Conservation (phyloP, 495 filamentous ascomycete species). For the Xylaria castorea region DNA sequence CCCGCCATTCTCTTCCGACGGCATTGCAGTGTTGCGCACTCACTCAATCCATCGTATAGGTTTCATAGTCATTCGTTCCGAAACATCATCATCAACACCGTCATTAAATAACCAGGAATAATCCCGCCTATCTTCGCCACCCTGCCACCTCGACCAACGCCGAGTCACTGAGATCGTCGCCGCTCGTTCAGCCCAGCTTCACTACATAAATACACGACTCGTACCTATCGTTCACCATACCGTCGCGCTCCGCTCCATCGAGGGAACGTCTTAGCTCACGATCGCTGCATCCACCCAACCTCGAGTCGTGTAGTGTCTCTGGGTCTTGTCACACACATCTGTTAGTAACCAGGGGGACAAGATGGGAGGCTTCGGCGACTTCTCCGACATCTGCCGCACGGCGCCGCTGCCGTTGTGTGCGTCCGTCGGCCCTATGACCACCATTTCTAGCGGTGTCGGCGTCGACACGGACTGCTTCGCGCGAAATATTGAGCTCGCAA, state of each 20-base stretch:
- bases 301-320: not conserved
- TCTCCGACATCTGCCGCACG: conserved; percentile 83
- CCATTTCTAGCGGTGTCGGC: conserved; percentile 71
- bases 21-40: not conserved
- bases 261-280: not conserved
- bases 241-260: not conserved
- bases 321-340: not conserved
- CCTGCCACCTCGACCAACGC: not conserved
- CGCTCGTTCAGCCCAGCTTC: conserved; percentile 18
- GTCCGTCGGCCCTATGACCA: conserved; percentile 70
- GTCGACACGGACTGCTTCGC: conserved; percentile 93
- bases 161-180: conserved; percentile 11
- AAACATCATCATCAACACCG: conserved; percentile 11
- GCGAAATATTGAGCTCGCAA: conserved; percentile 92
- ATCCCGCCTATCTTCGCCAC: not conserved
- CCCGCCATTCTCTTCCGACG: conserved; percentile 9
- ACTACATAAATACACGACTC: not conserved
- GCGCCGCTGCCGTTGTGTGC: conserved; percentile 86
- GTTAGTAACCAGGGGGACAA: conserved; percentile 19
- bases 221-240: not conserved
- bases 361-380: conserved; percentile 89
- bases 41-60: conserved; percentile 1
- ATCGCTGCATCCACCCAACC: conserved; percentile 27
- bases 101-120: conserved; percentile 7
- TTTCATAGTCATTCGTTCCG: conserved; percentile 27